These are phyloP conservation scores for Fusarium penzigii DNA, from an alignment of 2,329 filamentous ascomycete genomes.

Conservation along the genomic window DNA sequence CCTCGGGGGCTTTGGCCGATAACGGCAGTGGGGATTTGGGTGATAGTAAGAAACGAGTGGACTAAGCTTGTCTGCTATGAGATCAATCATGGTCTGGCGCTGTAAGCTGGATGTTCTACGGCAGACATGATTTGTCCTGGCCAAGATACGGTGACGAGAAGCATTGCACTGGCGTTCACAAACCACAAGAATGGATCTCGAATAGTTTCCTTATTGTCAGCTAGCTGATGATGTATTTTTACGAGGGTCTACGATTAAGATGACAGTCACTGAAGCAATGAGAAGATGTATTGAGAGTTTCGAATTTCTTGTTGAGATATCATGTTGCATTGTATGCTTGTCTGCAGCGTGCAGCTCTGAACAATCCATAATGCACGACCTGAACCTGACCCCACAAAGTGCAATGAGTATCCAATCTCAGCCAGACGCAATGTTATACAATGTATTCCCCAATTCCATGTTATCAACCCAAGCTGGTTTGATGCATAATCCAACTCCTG, in stretches of 20 bases:
- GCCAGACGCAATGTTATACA: too few relatives aligned
- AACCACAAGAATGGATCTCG: too few relatives aligned
- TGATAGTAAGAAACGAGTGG: slow-evolving; percentile 36
- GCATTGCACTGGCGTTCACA: neutral
- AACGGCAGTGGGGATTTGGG: slow-evolving; percentile 31
- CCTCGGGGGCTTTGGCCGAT: slow-evolving; percentile 11
- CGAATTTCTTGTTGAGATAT: neutral
- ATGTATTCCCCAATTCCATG: too few relatives aligned
- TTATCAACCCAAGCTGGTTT: too few relatives aligned
- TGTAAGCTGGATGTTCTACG: neutral
- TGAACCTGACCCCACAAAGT: too few relatives aligned
- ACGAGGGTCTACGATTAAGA: neutral
- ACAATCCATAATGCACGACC: too few relatives aligned
- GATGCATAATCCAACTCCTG: too few relatives aligned
- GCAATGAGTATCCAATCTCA: too few relatives aligned
- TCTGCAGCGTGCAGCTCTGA: too few relatives aligned
- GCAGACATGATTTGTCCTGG: neutral
- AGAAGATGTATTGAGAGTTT: neutral
- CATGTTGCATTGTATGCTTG: too few relatives aligned
- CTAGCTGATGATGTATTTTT: neutral
- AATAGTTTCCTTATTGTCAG: too few relatives aligned
- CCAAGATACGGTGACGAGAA: neutral
- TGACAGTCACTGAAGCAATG: neutral
- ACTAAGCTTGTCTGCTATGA: slow-evolving; percentile 22
- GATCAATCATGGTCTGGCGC: neutral